Conservation (phyloP, 441 rosid genomes). For the Gossypium davidsonii region DNA sequence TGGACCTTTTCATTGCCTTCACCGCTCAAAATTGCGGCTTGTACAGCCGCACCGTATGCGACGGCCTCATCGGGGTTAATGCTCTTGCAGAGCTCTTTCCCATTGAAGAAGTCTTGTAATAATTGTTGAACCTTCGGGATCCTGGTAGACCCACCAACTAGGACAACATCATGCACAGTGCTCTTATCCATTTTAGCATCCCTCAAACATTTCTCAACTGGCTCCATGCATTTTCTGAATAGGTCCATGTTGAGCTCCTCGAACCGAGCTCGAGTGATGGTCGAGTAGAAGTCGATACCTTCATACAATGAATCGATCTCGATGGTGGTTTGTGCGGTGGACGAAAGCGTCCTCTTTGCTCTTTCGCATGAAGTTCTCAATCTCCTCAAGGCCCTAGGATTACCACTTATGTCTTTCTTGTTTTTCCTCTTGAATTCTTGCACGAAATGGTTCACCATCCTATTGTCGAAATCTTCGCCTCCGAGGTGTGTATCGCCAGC, state of each 20-base stretch:
- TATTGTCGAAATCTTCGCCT: constrained; percentile 33
- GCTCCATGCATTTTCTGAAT: constrained; percentile 78
- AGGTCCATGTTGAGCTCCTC: constrained; percentile 70
- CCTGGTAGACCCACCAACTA: constrained; percentile 50
- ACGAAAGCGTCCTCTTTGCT: constrained; percentile 32
- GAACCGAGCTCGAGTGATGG: constrained; percentile 43
- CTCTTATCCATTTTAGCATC: constrained; percentile 79
- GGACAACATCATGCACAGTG: constrained; percentile 62
- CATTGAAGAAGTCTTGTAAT: constrained; percentile 18
- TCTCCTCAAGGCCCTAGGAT: constrained; percentile 28
- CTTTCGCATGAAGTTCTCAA: constrained; percentile 31
- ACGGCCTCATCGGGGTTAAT: neutral
- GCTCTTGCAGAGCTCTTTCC: constrained; percentile 58
- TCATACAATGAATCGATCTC: constrained; percentile 10
- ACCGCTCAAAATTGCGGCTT: constrained; percentile 34
- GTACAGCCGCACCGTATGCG: neutral
- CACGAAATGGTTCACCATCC: constrained; percentile 32
- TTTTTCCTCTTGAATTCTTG: constrained; percentile 32
- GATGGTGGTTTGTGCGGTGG: constrained; percentile 19
- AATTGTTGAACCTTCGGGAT: constrained; percentile 24
- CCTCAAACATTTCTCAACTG: constrained; percentile 66
- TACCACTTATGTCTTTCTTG: constrained; percentile 13
- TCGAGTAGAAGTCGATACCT: constrained; percentile 13
- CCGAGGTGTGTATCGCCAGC: constrained; percentile 36
- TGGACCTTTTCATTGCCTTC: constrained; percentile 79